Percentiles rank a stretch among this genome's conserved stretches.
Evolutionary conservation across 2,329 filamentous ascomycete genomes (phyloP).

Genomic region (Fusarium burgessii): DNA sequence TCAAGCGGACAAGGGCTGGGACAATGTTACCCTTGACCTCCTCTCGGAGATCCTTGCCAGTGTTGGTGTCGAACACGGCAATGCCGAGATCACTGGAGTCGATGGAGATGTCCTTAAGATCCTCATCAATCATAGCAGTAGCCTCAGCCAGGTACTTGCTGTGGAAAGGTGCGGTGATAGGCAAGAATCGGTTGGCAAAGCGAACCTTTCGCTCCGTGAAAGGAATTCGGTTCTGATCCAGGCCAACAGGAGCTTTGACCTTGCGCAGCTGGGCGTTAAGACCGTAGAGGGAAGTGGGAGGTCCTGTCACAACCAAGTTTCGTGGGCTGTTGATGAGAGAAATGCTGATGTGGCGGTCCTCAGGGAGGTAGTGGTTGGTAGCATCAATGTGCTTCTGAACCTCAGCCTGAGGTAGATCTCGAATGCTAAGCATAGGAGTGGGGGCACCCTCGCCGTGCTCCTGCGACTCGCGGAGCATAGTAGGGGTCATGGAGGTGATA

Average conservation of each 20-base stretch:
- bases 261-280: constrained; percentile 95
- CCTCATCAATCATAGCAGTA: constrained; percentile 84
- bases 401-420: constrained; percentile 86
- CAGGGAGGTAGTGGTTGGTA: constrained; percentile 94
- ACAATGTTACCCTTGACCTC: constrained; percentile 82
- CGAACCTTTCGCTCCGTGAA: constrained; percentile 96
- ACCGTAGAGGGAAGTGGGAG: constrained; percentile 95
- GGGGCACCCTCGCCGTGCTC: constrained; percentile 95
- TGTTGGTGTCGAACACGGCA: constrained; percentile 90
- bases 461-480: constrained; percentile 89
- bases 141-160: constrained; percentile 91
- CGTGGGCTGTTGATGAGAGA: constrained; percentile 97
- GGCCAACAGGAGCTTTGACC: constrained; percentile 95
- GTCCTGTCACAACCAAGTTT: constrained; percentile 96
- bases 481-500: constrained; percentile 90
- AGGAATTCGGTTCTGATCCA: constrained; percentile 94
- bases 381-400: constrained; percentile 97
- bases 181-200: constrained; percentile 96
- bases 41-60: constrained; percentile 83
- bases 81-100: constrained; percentile 80
- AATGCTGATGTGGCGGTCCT: constrained; percentile 93
- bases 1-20: constrained; percentile 87
- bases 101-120: constrained; percentile 85
- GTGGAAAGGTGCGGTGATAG: constrained; percentile 98
- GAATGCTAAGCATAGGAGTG: constrained; percentile 97